Evolutionary conservation across 495 filamentous ascomycete species (phyloP), one percentile per base, ranked within the genome.

Genomic region (Aspergillus campestris): DNA sequence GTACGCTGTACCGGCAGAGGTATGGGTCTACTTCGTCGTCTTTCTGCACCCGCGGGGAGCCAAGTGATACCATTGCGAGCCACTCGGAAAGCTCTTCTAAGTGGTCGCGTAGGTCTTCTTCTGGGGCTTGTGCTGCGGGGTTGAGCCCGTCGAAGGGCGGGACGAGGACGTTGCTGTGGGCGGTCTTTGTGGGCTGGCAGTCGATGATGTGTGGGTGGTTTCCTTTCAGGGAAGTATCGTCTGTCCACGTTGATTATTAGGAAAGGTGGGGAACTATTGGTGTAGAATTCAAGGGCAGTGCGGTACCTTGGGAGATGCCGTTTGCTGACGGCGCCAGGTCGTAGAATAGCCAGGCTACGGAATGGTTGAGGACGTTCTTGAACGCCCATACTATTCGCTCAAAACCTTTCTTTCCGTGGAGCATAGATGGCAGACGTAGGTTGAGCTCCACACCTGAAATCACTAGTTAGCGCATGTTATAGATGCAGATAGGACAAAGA

Each of bases 321-420:
- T 27, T 51, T 5, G 58, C 48, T 14, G 39, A 51, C 5, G 55
- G 39, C 1, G 56, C 67, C 3, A 84, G 57, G 53, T 89, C 82
- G 62, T 75, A 81, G 56, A 96, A 91, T 2, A 96, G 71, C 88
- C 91, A 97, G 1, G 80, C 79, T 18, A 87, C 50, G 1, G 85
- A 78, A 30, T 75, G 60, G 32, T 77, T 81, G 6, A 96, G 71
- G 31, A 87, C 86, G 50, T 94, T 90, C 47, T 86, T 81, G 62
- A 84, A 89, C 9, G 89, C 89, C 70, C 88, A 89, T 10, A 86
- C 67, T 33, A 96, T 76, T 35, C 88, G 78, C 47, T 94, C 83
- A 49, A 96, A 96, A 0, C 84, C 86, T 53, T 92, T 94, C 62
- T 91, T 95, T 27, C 91, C 92, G 55, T 87, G 87, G 7, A 88